Base-by-base conservation (phyloP, 2,329 filamentous ascomycete genomes). In the Xylariales sp. region DNA sequence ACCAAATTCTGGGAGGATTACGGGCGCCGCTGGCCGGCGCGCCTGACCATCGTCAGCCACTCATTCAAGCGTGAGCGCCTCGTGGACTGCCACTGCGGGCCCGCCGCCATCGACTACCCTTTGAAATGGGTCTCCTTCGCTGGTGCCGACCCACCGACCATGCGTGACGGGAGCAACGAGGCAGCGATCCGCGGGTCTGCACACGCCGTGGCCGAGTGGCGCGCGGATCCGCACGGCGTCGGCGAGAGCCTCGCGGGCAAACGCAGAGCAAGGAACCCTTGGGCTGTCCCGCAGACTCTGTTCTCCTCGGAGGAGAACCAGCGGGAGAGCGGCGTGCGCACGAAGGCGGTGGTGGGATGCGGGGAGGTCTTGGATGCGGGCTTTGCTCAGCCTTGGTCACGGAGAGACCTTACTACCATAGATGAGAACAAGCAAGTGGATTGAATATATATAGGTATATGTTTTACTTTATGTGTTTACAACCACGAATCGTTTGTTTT, bases 51-150 rank as follows among this genome's bases (percentile, higher is more conserved):
- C 15, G 66, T 88, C 28, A 83, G 80, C 47, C 83, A 88, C 53
- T 76, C 62, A 5, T 89, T 89, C 61, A 89, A 89, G 58, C 65
- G 68, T 13, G 55, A 61, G 7, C 70, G 85, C 2, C 76, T 88
- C 17, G 59, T 83, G 34, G 70, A 81, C 20, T 69, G 74, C 3
- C 85, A 89, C 62, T 78, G 81, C 47, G 62, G 58, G 5, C n/a
- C n/a, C n/a, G n/a, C n/a, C n/a, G 81, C 82, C 12, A 64, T 88
- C n/a, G 69, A 70, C 0, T 78, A 75, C 36, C 67, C 73, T 0
- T 41, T 62, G 1, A 51, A 63, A 0, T 55, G 57, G 1, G 66
- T 79, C 1, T 35, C 32, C 0, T 83, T 79, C 38, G 48, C 83
- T 6, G 84, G 83, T 0, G 74, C 87, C 35, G 78, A 88, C 51